Evolutionary conservation across 495 filamentous ascomycete species (phyloP).

Genomic region (Stereocaulon alpinum): DNA sequence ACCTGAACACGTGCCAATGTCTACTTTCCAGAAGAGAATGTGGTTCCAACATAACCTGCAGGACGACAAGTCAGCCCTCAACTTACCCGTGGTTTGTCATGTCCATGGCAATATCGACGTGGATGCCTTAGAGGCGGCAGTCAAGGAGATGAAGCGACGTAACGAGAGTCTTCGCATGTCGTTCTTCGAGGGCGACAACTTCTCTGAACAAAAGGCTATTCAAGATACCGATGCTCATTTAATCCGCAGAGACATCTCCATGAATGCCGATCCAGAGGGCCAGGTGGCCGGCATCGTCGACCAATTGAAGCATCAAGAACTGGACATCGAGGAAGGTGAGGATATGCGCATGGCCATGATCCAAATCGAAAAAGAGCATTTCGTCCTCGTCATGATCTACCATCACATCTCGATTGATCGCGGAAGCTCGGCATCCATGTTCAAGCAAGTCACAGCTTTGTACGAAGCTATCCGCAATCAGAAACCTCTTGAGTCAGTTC

Average conservation of each 20-base stretch:
- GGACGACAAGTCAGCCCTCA: constrained; percentile 29
- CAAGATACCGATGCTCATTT: constrained; percentile 14
- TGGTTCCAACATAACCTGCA: constrained; percentile 26
- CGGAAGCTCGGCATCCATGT: constrained; percentile 20
- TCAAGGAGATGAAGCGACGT: constrained; percentile 19
- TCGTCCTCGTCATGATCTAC: constrained; percentile 29
- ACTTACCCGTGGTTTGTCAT: constrained; percentile 24
- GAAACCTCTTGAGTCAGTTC: constrained; percentile 13
- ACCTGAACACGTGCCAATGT: constrained; percentile 23
- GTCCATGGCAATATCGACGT: constrained; percentile 24
- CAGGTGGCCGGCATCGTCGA: constrained; percentile 9
- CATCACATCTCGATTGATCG: constrained; percentile 25
- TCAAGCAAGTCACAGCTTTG: constrained; percentile 21
- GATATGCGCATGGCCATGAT: constrained; percentile 18
- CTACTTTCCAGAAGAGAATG: constrained; percentile 24
- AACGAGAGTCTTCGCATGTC: constrained; percentile 31
- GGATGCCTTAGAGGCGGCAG: constrained; percentile 20
- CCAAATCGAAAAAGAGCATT: constrained; percentile 22
- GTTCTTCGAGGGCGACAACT: constrained; percentile 23
- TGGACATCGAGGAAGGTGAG: constrained; percentile 27
- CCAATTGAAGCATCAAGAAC: constrained; percentile 13
- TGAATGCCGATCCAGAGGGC: constrained; percentile 4
- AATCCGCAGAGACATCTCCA: constrained; percentile 17
- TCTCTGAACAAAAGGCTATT: constrained; percentile 20
- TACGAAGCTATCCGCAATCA: constrained; percentile 22